A percentile compares a stretch with the other conserved stretches of the same genome.
phyloP scores from a whole-genome alignment of 1,284 basidiomycete species.

The Blastosporella zonata region DNA sequence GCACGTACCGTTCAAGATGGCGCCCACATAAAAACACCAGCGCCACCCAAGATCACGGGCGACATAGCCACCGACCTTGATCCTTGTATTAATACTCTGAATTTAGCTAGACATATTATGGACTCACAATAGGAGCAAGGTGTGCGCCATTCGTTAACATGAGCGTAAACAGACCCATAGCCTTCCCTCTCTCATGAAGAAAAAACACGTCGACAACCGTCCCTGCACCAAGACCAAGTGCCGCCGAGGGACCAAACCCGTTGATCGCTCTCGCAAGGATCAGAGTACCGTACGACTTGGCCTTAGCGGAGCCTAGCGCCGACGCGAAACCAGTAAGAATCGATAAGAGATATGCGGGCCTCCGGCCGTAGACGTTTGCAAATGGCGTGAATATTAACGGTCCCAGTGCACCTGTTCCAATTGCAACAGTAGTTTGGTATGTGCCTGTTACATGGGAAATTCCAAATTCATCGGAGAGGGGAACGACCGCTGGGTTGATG shows the following conservation, averaged over 20 bases:
- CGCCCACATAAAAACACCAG: slow-evolving; percentile 36
- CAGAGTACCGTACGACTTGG: slow-evolving; percentile 28
- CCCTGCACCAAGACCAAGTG: slow-evolving; percentile 33
- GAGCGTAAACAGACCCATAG: slow-evolving; percentile 35
- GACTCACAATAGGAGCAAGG: slow-evolving; percentile 34
- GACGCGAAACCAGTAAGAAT: slow-evolving; percentile 32
- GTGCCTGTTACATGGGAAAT: slow-evolving; percentile 31
- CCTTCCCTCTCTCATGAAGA: slow-evolving; percentile 33
- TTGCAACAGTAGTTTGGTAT: slow-evolving; percentile 34
- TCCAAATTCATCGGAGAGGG: slow-evolving; percentile 29
- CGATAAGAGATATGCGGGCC: slow-evolving; percentile 30
- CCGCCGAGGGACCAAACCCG: slow-evolving; percentile 33
- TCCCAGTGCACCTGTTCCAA: slow-evolving; percentile 31
- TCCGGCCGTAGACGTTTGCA: slow-evolving; percentile 34
- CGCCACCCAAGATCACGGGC: slow-evolving; percentile 31
- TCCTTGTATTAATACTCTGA: background rate
- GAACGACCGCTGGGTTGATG: slow-evolving; percentile 33
- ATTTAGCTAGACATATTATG: background rate
- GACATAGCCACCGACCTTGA: slow-evolving; percentile 36
- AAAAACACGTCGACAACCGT: slow-evolving; percentile 36
- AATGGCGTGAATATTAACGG: slow-evolving; percentile 33
- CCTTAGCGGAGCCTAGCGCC: slow-evolving; percentile 31
- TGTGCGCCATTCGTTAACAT: slow-evolving; percentile 35
- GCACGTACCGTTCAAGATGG: slow-evolving; percentile 29
- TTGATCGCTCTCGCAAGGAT: slow-evolving; percentile 32